Base-by-base conservation (phyloP, 1,284 basidiomycete species). In the Ganoderma sp. region DNA sequence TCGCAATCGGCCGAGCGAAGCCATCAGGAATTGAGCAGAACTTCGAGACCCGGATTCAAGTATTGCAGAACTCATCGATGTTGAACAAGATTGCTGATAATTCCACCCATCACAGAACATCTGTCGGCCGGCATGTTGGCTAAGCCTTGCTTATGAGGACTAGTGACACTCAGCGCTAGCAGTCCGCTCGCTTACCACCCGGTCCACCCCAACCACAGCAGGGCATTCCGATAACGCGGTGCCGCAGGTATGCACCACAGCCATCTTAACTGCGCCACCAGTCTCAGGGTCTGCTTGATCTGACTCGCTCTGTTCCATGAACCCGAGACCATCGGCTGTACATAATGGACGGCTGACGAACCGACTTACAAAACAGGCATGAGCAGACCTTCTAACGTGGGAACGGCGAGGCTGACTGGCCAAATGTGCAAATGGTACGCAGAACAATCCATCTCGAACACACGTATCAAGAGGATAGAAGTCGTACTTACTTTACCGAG, bases 261-360 rank as follows among this genome's bases (percentile, higher is more conserved):
- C 4, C 22, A 52, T 52, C 12, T 12, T 14, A 52, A 28, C 48
- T 22, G 22, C 48, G 48, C 22, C 48, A 52, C 48, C 48, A 52
- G 48, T 14, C 22, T 52, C 48, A 52, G 48, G 48, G 48, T 14
- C 48, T 12, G 22, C 3, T 50, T 14, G n/a, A 25, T 52, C 12
- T 52, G 48, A 52, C 48, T 52, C 48, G 48, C 14, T 15, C 6
- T 19, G 14, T 17, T 56, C 28, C 3, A 8, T 19, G 25, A 15
- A 56, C 25, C 52, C 52, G 52, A 56, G 34, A 34, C 28, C 17
- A 56, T 56, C 52, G 28, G 52, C 28, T 56, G 15, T 43, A 43
- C 42, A n/a, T 10, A 48, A 22, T 7, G 45, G 19, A 48, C 28
- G 52, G 52, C 52, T 56, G 52, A 56, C 52, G 22, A 56, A 56